Base-by-base conservation (phyloP, 495 filamentous ascomycete genomes). In the Talaromyces trachyspermus region DNA sequence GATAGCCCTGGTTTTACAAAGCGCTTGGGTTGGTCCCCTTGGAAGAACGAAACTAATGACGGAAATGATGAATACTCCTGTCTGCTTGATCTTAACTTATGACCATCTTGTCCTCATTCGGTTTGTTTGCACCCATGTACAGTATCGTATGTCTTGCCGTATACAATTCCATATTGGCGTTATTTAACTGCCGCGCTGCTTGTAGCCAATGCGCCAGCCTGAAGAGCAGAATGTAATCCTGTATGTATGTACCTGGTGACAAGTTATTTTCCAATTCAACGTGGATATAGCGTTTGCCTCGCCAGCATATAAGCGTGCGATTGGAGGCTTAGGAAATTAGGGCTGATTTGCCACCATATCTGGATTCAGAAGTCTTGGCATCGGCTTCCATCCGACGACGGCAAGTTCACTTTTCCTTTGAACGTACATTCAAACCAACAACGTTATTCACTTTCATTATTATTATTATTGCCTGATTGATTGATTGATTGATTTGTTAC, bases 21-120 rank as follows among this genome's bases (percentile, higher is more conserved):
- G 7, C 27, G 6, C 12, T 30, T 30, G 6, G 6, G 7, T 30
- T 12, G 6, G 7, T 30, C 27, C 8, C 9, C 39, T 42, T 17
- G 39, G 19, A 42, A 42, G 39, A 42, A 42, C 39, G 39, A 42
- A 42, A 42, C 39, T 42, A 26, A 42, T 26, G 39, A 42, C 23
- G 37, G n/a, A 23, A 39, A 39, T 42, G 39, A 42, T 26, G 39
- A 42, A 38, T 22, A 38, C 35, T 38, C 35, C 2, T 37, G 15
- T 10, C 22, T 37, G 23, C 26, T 42, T 36, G 39, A 42, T 42
- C 15, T 26, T 42, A 12, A 14, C 12, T 23, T 24, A 42, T 15
- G 39, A 26, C 19, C 20, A 42, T 22, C 15, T 42, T 42, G 22
- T 26, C 26, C 12, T 15, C n/a, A n/a, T n/a, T n/a, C 9, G 39